These are phyloP conservation scores for Scheffersomyces lignosus DNA, from an alignment of 805 yeast species.

Conservation along the genomic window DNA sequence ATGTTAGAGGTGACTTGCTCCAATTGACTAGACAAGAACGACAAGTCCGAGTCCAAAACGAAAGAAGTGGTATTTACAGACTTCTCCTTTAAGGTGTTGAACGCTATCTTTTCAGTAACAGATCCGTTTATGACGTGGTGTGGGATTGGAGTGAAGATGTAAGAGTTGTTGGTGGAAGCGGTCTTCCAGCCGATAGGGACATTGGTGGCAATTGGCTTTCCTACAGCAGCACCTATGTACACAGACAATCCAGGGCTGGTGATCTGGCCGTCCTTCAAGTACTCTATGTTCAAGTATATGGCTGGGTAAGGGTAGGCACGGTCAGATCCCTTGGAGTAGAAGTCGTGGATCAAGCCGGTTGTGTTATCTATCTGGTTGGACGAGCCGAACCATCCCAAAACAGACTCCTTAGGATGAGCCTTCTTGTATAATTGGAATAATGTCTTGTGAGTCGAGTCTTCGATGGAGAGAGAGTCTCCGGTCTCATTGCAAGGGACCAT, in stretches of 20 bases:
- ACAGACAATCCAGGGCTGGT: slow-evolving; percentile 59
- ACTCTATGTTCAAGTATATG: slow-evolving; percentile 71
- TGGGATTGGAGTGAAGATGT: slow-evolving; percentile 76
- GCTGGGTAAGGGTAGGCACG: slow-evolving; percentile 77
- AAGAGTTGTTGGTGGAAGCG: slow-evolving; percentile 33
- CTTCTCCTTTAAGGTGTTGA: slow-evolving; percentile 45
- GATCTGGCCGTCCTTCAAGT: slow-evolving; percentile 46
- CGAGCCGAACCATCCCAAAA: slow-evolving; percentile 83
- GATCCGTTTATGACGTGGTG: slow-evolving; percentile 58
- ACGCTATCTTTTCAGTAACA: slow-evolving; percentile 54
- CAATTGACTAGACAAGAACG: slow-evolving; percentile 48
- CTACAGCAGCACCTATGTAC: slow-evolving; percentile 77
- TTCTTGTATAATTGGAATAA: slow-evolving; percentile 71
- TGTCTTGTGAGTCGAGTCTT: slow-evolving; percentile 70
- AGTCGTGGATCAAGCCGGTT: slow-evolving; percentile 78
- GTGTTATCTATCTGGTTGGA: slow-evolving; percentile 63
- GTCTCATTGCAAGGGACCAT: slow-evolving; percentile 80
- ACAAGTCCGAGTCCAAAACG: slow-evolving; percentile 34
- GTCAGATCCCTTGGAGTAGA: slow-evolving; percentile 67
- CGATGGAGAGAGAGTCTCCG: slow-evolving; percentile 71
- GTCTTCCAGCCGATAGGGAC: slow-evolving; percentile 41
- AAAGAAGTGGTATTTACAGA: slow-evolving; percentile 28
- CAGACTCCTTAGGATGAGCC: slow-evolving; percentile 74
- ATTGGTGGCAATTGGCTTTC: slow-evolving; percentile 43
- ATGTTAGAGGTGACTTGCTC: slow-evolving; percentile 46